Base-by-base conservation (phyloP, 495 filamentous ascomycete genomes). In the Sphaerosporella brunnea region DNA sequence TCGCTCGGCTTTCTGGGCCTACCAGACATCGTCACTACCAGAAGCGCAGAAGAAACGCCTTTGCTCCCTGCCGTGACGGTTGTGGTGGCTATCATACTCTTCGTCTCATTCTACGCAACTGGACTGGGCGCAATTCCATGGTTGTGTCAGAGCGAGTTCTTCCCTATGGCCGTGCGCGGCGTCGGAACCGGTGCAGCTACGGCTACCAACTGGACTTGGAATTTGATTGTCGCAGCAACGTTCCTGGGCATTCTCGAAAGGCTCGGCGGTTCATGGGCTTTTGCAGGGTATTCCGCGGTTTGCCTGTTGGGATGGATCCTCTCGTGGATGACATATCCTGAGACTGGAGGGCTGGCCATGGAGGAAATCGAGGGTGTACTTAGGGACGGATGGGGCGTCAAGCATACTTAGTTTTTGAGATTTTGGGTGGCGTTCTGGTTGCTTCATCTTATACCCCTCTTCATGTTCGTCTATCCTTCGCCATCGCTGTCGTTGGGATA, bases 91-190 rank as follows among this genome's bases (percentile, higher is more conserved):
- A 73, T 93, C 58, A 78, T 81, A 53, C 43, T 83, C n/a, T 95
- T 88, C 60, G 84, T 88, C 0, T 78, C 80, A 43, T 74, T 75
- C 0, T 95, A 90, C 57, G 86, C 87, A 8, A 67, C 84, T 5
- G 87, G 87, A n/a, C 69, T 95, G 2, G 87, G 87, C 2, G 85
- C 84, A 49, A 82, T 95, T 1, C 86, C 87, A 0, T 95, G 87
- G 87, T 38, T 56, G 10, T 84, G 88, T 66, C 84, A 93, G 61
- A 79, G 75, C 52, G 87, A 95, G 66, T 73, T 95, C 13, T 93
- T 95, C 56, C 77, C 85, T 4, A 70, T 93, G 52, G 75, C 73
- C 36, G 82, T 93, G 5, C 81, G 87, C 23, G 80, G 79, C 0
- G 58, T 92, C 1, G 87, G 87, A 4, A 87, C 82, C 24, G 77